A percentile compares a stretch with the other conserved stretches of the same genome.
These are phyloP conservation scores for Trifolium subterraneum DNA, from an alignment of 306 rosid species.

Conservation along the genomic window DNA sequence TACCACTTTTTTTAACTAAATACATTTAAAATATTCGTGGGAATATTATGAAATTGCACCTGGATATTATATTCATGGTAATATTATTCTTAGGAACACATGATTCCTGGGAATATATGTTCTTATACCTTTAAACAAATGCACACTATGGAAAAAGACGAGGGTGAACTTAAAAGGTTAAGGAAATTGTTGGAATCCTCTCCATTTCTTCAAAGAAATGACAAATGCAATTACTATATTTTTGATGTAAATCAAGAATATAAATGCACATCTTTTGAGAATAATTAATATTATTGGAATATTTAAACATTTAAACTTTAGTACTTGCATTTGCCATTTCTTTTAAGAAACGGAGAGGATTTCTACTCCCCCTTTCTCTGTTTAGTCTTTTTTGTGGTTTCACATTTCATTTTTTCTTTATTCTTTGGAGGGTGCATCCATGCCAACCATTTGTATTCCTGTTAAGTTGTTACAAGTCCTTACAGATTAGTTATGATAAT, in stretches of 20 bases:
- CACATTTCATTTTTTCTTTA: background rate
- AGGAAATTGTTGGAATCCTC: background rate
- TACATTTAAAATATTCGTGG: no score
- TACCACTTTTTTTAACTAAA: background rate
- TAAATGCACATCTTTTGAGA: no score
- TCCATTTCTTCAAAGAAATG: no score
- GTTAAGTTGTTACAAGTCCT: background rate
- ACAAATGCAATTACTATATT: no score
- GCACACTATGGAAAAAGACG: background rate
- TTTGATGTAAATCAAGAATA: no score
- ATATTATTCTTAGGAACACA: background rate
- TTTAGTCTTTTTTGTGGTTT: constrained; percentile 1
- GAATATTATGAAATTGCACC: background rate
- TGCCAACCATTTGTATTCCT: constrained; percentile 2
- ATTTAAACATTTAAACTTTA: no score
- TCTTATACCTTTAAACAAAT: background rate
- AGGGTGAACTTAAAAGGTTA: background rate
- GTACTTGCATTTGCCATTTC: no score
- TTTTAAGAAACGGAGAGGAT: no score
- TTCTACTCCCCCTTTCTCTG: background rate
- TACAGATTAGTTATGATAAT: constrained; percentile 11
- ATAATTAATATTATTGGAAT: no score
- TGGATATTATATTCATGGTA: background rate
- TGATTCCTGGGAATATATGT: background rate
- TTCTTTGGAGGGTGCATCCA: background rate